Conservation (phyloP, 352 stramenopile genomes). For the Saprolegnia diclina region DNA sequence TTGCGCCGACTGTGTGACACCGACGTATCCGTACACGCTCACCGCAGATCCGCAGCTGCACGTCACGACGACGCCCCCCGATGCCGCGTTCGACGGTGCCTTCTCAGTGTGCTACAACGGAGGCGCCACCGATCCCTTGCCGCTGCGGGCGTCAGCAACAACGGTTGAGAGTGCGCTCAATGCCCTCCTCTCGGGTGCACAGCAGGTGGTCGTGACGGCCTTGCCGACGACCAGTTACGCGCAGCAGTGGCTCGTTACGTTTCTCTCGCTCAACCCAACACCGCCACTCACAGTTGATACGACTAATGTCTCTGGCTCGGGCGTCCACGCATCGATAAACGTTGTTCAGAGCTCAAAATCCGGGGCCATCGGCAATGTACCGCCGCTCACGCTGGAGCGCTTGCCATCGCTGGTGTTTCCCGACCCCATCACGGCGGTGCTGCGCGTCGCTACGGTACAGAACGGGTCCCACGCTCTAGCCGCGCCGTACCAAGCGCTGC, state of each 20-base stretch:
- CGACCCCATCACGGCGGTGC: neutral
- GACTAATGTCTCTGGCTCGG: neutral
- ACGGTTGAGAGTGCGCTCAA: neutral
- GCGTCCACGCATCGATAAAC: neutral
- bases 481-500: neutral
- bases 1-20: neutral
- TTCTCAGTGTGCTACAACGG: neutral
- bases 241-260: neutral
- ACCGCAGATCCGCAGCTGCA: neutral
- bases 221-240: neutral
- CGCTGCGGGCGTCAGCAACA: neutral
- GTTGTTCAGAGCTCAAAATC: neutral
- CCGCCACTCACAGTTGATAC: neutral
- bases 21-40: neutral
- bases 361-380: neutral
- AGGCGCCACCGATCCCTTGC: neutral
- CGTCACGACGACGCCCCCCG: neutral
- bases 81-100: neutral
- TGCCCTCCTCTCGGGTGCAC: neutral
- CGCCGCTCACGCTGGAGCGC: neutral
- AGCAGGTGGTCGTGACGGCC: neutral
- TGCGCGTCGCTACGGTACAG: neutral
- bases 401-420: neutral
- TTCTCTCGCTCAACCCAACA: neutral
- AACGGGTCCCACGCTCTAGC: neutral